A percentile compares a stretch with the other conserved stretches of the same genome.
Evolutionary conservation across 805 yeast genomes (phyloP).

Genomic region (Metschnikowia lunata): DNA sequence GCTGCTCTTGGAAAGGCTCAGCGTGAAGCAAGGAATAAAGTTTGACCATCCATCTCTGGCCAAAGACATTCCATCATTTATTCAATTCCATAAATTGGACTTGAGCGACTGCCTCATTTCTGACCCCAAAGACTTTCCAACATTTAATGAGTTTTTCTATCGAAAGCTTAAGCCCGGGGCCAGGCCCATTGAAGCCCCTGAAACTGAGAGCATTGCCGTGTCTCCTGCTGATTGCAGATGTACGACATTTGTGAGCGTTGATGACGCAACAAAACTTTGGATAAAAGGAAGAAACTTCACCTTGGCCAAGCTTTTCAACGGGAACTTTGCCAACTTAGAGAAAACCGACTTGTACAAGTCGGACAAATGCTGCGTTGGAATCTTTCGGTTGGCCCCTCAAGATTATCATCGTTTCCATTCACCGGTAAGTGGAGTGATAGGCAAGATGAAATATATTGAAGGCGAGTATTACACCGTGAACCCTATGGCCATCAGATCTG

Average conservation of each 20-base stretch:
- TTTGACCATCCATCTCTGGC: constrained; percentile 71
- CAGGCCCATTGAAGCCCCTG: constrained; percentile 61
- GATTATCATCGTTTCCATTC: constrained; percentile 93
- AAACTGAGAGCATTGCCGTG: constrained; percentile 46
- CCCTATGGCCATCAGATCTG: constrained; percentile 92
- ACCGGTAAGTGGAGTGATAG: constrained; percentile 75
- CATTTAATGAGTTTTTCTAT: constrained; percentile 88
- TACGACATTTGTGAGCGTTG: constrained; percentile 58
- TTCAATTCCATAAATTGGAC: constrained; percentile 78
- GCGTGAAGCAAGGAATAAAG: constrained; percentile 78
- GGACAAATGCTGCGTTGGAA: constrained; percentile 56
- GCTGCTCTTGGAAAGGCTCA: constrained; percentile 56
- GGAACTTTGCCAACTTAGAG: constrained; percentile 41
- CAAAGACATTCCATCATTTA: constrained; percentile 67
- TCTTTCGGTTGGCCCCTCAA: constrained; percentile 92
- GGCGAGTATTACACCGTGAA: constrained; percentile 96
- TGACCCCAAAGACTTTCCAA: constrained; percentile 48
- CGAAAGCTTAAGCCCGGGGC: constrained; percentile 69
- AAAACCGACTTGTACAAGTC: constrained; percentile 30
- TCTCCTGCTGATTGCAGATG: constrained; percentile 90
- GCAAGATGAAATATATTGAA: constrained; percentile 61
- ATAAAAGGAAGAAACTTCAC: constrained; percentile 81
- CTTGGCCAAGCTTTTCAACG: constrained; percentile 54
- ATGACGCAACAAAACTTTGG: constrained; percentile 73
- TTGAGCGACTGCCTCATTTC: constrained; percentile 57